phyloP scores from a whole-genome alignment of 768 basidiomycete genomes.

The Ramaria rubella region DNA sequence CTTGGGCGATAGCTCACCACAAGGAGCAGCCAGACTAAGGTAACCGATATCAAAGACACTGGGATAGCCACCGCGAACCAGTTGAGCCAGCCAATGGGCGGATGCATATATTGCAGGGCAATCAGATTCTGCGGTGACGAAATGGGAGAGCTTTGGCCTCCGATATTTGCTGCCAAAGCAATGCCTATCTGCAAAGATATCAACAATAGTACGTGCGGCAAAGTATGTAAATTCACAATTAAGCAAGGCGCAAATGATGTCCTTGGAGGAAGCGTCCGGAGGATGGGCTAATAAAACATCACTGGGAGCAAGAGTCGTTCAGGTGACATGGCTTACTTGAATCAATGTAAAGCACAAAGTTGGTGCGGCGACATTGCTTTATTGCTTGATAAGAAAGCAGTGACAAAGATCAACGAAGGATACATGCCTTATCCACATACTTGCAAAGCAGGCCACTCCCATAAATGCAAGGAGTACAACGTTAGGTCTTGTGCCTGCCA shows the following conservation, averaged over 20 bases:
- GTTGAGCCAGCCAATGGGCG: slow-evolving; percentile 74
- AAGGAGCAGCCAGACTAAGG: slow-evolving; percentile 89
- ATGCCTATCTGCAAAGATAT: slow-evolving; percentile 70
- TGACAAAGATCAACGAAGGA: slow-evolving; percentile 3
- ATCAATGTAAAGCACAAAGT: slow-evolving; percentile 96
- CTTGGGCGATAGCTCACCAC: slow-evolving; percentile 75
- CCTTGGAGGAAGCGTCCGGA: slow-evolving; percentile 81
- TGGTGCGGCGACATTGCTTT: slow-evolving; percentile 93
- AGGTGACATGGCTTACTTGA: slow-evolving; percentile 45
- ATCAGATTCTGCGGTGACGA: slow-evolving; percentile 98
- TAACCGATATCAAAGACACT: slow-evolving; percentile 76
- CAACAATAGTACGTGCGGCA: background rate
- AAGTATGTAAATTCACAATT: slow-evolving; percentile 53
- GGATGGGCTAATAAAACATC: slow-evolving; percentile 62
- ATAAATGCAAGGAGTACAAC: slow-evolving; percentile 90
- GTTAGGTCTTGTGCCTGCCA: slow-evolving; percentile 84
- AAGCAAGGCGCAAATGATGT: slow-evolving; percentile 85
- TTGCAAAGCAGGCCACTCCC: slow-evolving; percentile 94
- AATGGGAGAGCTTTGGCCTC: slow-evolving; percentile 94
- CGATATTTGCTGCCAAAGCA: slow-evolving; percentile 96
- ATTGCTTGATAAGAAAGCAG: slow-evolving; percentile 2
- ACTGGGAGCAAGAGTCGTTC: background rate
- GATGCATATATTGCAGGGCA: slow-evolving; percentile 81
- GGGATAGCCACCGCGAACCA: slow-evolving; percentile 96
- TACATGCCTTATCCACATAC: slow-evolving; percentile 94